Evolutionary conservation across 129 eudicot species (phyloP).

Genomic region (Silybum marianum): DNA sequence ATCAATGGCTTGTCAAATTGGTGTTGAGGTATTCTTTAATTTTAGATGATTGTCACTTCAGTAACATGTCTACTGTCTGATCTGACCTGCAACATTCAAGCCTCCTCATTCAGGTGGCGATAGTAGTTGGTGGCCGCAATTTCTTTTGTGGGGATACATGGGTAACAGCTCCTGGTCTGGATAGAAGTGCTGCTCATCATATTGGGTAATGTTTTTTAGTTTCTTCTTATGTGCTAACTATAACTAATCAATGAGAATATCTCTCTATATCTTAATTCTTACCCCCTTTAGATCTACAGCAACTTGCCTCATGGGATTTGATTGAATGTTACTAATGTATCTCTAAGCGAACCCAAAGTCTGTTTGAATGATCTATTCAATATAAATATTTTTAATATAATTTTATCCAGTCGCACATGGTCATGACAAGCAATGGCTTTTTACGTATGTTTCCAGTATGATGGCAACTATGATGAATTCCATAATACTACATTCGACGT

Average conservation of each 20-base stretch:
- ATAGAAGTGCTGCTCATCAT: constrained; percentile 82
- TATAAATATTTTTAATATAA: background rate
- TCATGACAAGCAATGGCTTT: constrained; percentile 16
- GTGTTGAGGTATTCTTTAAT: constrained; percentile 65
- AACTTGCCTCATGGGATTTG: background rate
- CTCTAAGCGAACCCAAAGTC: background rate
- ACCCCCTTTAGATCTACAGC: background rate
- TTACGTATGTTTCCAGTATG: constrained; percentile 56
- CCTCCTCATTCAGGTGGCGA: constrained; percentile 57
- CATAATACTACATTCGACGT: constrained; percentile 78
- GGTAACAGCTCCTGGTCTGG: constrained; percentile 67
- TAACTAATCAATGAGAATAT: background rate
- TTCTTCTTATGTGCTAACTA: background rate
- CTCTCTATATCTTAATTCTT: background rate
- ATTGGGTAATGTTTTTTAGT: constrained; percentile 51
- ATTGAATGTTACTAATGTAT: background rate
- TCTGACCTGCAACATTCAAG: constrained; percentile 13
- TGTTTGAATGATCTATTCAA: background rate
- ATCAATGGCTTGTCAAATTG: constrained; percentile 66
- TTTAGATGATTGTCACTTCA: constrained; percentile 8
- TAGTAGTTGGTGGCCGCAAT: constrained; percentile 92
- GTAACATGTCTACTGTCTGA: background rate
- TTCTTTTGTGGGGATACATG: constrained; percentile 88
- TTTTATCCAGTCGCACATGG: background rate
- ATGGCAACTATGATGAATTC: constrained; percentile 98